Percentiles rank a stretch among this genome's conserved stretches.
Evolutionary conservation across 2,329 filamentous ascomycete species (phyloP).

Genomic region (Hypoxylon sp.): DNA sequence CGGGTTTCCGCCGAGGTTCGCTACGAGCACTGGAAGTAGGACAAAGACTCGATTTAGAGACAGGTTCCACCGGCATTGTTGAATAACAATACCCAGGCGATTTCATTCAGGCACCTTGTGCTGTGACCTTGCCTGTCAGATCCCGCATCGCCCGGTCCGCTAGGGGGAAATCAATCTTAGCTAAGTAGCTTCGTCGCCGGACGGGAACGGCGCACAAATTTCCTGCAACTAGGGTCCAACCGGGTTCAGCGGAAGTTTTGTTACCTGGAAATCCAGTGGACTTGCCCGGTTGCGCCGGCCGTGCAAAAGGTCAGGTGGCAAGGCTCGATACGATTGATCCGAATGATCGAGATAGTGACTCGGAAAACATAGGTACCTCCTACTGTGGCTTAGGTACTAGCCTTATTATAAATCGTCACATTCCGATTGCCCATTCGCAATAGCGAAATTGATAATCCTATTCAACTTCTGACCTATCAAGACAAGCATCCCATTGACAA

Average conservation of each 20-base stretch:
- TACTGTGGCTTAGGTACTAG: conserved; percentile 5
- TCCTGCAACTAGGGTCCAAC: conserved; percentile 18
- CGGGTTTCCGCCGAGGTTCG: conserved; percentile 16
- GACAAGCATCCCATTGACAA: conserved; percentile 1
- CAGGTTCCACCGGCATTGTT: conserved; percentile 6
- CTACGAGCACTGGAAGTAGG: conserved; percentile 1
- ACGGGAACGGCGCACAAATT: conserved; percentile 18
- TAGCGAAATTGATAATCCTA: conserved; percentile 5
- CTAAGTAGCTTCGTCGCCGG: conserved; percentile 8
- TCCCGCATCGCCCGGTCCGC: conserved; percentile 6
- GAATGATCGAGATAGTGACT: conserved; percentile 31
- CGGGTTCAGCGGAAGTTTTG: conserved; percentile 35
- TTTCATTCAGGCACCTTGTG: conserved; percentile 3
- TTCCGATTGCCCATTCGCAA: conserved; percentile 19
- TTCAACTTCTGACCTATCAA: conserved; percentile 16
- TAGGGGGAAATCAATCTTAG: neutral
- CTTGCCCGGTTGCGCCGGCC: conserved; percentile 32
- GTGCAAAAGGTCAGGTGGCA: conserved; percentile 35
- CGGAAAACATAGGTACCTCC: neutral
- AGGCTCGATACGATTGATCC: conserved; percentile 35
- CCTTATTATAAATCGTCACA: conserved; percentile 31
- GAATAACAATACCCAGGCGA: neutral
- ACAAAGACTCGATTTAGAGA: conserved; percentile 25
- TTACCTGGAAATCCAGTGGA: conserved; percentile 20
- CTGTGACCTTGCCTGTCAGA: conserved; percentile 9